Conservation (phyloP, 2,329 filamentous ascomycete genomes). For the Neonectria magnoliae region DNA sequence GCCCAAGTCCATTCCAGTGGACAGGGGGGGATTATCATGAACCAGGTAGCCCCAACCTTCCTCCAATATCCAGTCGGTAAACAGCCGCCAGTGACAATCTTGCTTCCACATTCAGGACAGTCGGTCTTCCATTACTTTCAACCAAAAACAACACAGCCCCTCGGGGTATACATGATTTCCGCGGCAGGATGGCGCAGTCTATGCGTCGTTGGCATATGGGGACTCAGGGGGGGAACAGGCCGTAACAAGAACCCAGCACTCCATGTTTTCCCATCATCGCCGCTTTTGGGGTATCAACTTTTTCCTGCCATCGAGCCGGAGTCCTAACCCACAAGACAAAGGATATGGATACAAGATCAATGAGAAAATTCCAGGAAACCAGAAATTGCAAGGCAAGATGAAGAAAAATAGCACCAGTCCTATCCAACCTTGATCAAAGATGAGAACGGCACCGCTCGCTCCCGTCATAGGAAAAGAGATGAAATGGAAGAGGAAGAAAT, state of each 20-base stretch:
- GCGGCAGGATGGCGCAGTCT: slow-evolving; percentile 30
- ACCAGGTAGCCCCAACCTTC: slow-evolving; percentile 26
- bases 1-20: slow-evolving; percentile 21
- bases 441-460: slow-evolving; percentile 11
- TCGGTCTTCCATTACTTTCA: slow-evolving; percentile 31
- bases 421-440: slow-evolving; percentile 11
- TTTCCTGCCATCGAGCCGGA: slow-evolving; percentile 42
- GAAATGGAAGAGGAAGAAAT: slow-evolving; percentile 29
- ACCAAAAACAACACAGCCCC: slow-evolving; percentile 30
- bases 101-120: slow-evolving; percentile 15
- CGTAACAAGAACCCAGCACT: slow-evolving; percentile 33
- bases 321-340: slow-evolving; percentile 41
- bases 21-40: slow-evolving; percentile 24
- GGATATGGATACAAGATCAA: slow-evolving; percentile 40
- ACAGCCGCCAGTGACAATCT: slow-evolving; percentile 31
- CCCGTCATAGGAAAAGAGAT: slow-evolving; percentile 17
- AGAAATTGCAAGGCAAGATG: slow-evolving; percentile 9
- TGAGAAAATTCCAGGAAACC: slow-evolving; percentile 28
- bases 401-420: slow-evolving; percentile 20
- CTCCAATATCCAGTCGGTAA: slow-evolving; percentile 22
- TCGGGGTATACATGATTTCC: slow-evolving; percentile 34
- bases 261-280: slow-evolving; percentile 38
- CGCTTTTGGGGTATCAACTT: slow-evolving; percentile 51
- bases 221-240: slow-evolving; percentile 21
- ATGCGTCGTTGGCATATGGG: slow-evolving; percentile 32